Percentiles rank a stretch among this genome's conserved stretches.
phyloP scores from a whole-genome alignment of 768 basidiomycete genomes.

The Hericium rajendrae region DNA sequence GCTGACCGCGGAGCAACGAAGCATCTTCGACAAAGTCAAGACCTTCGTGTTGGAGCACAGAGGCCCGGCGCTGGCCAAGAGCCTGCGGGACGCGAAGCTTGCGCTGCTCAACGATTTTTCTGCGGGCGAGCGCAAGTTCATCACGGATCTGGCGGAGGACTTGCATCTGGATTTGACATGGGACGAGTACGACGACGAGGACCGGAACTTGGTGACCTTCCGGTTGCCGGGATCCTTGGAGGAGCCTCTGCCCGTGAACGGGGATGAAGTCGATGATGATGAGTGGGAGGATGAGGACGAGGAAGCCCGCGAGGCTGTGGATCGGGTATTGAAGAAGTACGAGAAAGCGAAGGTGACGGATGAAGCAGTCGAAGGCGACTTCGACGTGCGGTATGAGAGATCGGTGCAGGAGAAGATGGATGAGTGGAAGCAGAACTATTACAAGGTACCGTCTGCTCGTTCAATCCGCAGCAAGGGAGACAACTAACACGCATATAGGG shows the following conservation, averaged over 20 bases:
- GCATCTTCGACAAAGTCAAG: conserved; percentile 72
- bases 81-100: conserved; percentile 32
- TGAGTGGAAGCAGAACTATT: conserved; percentile 51
- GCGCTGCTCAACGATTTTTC: conserved; percentile 72
- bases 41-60: conserved; percentile 51
- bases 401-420: conserved; percentile 13
- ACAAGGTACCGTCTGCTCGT: conserved; percentile 46
- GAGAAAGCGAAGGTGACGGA: conserved; percentile 71
- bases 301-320: conserved; percentile 64
- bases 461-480: neutral
- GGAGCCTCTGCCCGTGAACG: conserved; percentile 20
- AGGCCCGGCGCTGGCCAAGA: conserved; percentile 26
- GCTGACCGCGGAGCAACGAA: conserved; percentile 64
- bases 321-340: conserved; percentile 82
- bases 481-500: conserved; percentile 38
- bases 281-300: conserved; percentile 51
- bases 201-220: conserved; percentile 67
- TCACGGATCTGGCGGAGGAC: conserved; percentile 64
- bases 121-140: conserved; percentile 72
- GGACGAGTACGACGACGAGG: conserved; percentile 88
- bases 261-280: conserved; percentile 39
- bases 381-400: conserved; percentile 70
- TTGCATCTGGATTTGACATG: conserved; percentile 75
- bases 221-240: conserved; percentile 40
- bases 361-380: conserved; percentile 60